Percentiles rank a stretch among this genome's conserved stretches.
These are phyloP conservation scores for Trichoderma endophyticum DNA, from an alignment of 2,329 filamentous ascomycete species.

Conservation along the genomic window DNA sequence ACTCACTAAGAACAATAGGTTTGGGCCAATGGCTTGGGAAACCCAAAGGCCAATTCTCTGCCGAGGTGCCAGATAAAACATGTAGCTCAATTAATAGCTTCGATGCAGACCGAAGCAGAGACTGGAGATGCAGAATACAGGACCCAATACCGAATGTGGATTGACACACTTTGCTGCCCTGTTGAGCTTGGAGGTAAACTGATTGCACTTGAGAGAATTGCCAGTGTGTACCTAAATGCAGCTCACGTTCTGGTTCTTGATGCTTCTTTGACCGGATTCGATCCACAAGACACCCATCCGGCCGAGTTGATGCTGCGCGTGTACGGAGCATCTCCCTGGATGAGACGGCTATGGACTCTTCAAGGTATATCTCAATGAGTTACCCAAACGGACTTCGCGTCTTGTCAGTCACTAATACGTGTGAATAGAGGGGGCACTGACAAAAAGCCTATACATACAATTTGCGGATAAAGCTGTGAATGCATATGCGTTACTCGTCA, in stretches of 20 bases:
- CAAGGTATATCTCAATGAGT: conserved; percentile 25
- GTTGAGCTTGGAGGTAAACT: conserved; percentile 25
- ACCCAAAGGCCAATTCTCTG: conserved; percentile 30
- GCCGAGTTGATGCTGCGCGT: conserved; percentile 32
- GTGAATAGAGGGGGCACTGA: conserved; percentile 32
- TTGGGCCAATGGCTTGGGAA: conserved; percentile 37
- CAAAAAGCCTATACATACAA: conserved; percentile 32
- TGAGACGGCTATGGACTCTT: conserved; percentile 40
- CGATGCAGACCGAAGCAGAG: conserved; percentile 18
- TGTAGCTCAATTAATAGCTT: conserved; percentile 26
- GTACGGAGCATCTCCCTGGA: conserved; percentile 36
- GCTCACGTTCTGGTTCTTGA: conserved; percentile 35
- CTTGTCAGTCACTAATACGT: not conserved
- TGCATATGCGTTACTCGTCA: conserved; percentile 15
- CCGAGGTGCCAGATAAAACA: conserved; percentile 31
- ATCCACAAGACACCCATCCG: conserved; percentile 17
- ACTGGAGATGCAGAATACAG: not conserved
- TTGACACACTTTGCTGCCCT: conserved; percentile 37
- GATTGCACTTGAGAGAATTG: conserved; percentile 33
- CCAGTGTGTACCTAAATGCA: conserved; percentile 33
- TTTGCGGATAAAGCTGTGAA: conserved; percentile 31
- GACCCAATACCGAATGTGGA: conserved; percentile 28
- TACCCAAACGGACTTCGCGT: not conserved
- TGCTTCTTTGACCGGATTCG: conserved; percentile 27
- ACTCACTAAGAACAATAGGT: conserved; percentile 23